These are phyloP conservation scores for Coemansia sp. DNA, from an alignment of 192 early-diverging fungal species.

Conservation along the genomic window DNA sequence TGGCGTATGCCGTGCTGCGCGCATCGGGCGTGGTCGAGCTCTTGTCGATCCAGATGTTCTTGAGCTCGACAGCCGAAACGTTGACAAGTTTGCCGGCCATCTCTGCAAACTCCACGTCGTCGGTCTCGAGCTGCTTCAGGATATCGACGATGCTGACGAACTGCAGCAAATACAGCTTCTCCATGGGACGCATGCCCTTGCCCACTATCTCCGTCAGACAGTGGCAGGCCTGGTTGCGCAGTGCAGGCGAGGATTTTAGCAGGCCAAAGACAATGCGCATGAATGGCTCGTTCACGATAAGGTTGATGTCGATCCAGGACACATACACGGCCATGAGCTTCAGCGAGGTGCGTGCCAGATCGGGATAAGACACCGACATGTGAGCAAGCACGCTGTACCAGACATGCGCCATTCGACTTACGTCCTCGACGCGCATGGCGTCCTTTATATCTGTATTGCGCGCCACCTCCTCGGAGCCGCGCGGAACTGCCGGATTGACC, in stretches of 20 bases:
- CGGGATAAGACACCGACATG: constrained; percentile 52
- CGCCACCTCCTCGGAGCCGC: constrained; percentile 61
- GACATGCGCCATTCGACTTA: constrained; percentile 63
- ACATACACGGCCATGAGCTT: constrained; percentile 83
- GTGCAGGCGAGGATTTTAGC: constrained; percentile 50
- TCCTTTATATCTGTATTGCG: constrained; percentile 88
- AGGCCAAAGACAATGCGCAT: constrained; percentile 73
- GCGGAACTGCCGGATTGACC: constrained; percentile 66
- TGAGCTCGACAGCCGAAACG: constrained; percentile 41
- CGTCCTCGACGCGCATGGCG: constrained; percentile 77
- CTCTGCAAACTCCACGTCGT: constrained; percentile 46
- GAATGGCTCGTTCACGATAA: constrained; percentile 81
- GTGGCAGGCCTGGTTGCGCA: constrained; percentile 73
- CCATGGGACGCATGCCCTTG: constrained; percentile 89
- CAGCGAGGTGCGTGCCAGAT: constrained; percentile 65
- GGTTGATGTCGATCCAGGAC: constrained; percentile 93
- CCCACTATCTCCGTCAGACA: constrained; percentile 82
- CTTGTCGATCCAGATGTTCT: constrained; percentile 42
- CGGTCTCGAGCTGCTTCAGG: constrained; percentile 38
- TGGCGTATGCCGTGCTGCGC: constrained; percentile 53
- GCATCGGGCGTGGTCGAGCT: constrained; percentile 32
- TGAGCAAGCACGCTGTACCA: constrained; percentile 76
- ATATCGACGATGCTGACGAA: constrained; percentile 52
- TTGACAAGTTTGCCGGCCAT: constrained; percentile 44
- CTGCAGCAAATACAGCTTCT: constrained; percentile 86